Evolutionary conservation across 2,329 filamentous ascomycete species (phyloP).

Genomic region (Neurospora sp.): DNA sequence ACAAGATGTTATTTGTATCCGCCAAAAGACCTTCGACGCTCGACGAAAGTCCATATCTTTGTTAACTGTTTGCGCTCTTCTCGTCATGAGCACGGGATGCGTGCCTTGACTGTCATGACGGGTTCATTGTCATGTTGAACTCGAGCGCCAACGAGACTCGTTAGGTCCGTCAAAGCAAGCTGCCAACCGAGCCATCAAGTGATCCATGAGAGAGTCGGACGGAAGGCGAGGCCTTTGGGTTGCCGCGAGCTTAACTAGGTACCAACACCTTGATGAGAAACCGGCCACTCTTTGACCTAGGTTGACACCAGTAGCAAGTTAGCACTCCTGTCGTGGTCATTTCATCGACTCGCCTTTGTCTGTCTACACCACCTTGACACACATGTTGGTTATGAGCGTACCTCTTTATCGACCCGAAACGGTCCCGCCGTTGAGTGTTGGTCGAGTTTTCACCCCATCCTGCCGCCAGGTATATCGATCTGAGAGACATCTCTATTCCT

Average conservation of each 20-base stretch:
- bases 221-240: neutral
- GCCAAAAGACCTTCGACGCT: neutral
- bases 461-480: neutral
- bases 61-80: neutral
- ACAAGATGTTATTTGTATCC: neutral
- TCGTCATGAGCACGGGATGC: neutral
- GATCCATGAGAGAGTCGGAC: neutral
- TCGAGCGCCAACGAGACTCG: neutral
- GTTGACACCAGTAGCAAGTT: neutral
- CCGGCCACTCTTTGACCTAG: neutral
- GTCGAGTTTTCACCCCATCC: neutral
- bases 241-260: neutral
- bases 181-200: neutral
- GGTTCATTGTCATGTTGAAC: neutral
- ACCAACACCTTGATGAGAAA: neutral
- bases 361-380: neutral
- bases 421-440: neutral
- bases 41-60: neutral
- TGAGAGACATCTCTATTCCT: no score
- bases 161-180: neutral
- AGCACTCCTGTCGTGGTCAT: neutral
- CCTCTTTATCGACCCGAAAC: neutral
- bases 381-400: neutral
- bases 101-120: neutral
- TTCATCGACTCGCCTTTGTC: neutral